phyloP scores from a whole-genome alignment of 805 yeast genomes.

The Nakazawaea siamensis region DNA sequence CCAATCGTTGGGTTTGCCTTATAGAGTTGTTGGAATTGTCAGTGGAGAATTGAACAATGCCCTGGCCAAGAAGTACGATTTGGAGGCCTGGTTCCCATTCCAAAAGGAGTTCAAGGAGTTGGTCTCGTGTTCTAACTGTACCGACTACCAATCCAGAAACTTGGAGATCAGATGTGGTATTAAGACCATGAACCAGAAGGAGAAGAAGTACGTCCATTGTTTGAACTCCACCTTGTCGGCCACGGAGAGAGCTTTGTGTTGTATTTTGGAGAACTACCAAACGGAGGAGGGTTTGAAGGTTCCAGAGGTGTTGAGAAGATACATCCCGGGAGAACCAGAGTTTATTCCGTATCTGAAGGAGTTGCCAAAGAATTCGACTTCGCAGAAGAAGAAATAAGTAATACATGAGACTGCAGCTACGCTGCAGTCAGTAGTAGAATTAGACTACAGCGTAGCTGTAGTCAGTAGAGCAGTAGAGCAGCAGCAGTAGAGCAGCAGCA shows the following conservation, averaged over 20 bases:
- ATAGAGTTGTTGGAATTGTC: slow-evolving; percentile 95
- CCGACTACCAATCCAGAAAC: slow-evolving; percentile 98
- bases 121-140: slow-evolving; percentile 98
- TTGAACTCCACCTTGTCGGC: slow-evolving; percentile 96
- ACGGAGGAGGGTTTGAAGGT: slow-evolving; percentile 89
- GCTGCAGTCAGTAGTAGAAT: too few species aligned
- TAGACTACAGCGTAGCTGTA: too few species aligned
- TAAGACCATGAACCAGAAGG: slow-evolving; percentile 88
- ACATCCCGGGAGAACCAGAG: slow-evolving; percentile 98
- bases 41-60: slow-evolving; percentile 98
- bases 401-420: too few species aligned
- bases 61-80: slow-evolving; percentile 97
- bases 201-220: slow-evolving; percentile 97
- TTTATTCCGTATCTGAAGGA: slow-evolving; percentile 87
- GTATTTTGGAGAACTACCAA: slow-evolving; percentile 96
- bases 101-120: slow-evolving; percentile 97
- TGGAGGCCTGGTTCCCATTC: slow-evolving; percentile 99
- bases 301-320: slow-evolving; percentile 93
- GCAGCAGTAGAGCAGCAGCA: too few species aligned
- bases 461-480: too few species aligned
- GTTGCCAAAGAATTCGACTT: slow-evolving; percentile 89
- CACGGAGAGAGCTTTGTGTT: slow-evolving; percentile 96
- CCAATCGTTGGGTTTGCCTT: slow-evolving; percentile 85
- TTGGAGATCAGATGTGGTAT: slow-evolving; percentile 98
- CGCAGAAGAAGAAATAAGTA: slow-evolving; percentile 47